phyloP scores from a whole-genome alignment of 345 rosid species.

The Arabis hirsuta region DNA sequence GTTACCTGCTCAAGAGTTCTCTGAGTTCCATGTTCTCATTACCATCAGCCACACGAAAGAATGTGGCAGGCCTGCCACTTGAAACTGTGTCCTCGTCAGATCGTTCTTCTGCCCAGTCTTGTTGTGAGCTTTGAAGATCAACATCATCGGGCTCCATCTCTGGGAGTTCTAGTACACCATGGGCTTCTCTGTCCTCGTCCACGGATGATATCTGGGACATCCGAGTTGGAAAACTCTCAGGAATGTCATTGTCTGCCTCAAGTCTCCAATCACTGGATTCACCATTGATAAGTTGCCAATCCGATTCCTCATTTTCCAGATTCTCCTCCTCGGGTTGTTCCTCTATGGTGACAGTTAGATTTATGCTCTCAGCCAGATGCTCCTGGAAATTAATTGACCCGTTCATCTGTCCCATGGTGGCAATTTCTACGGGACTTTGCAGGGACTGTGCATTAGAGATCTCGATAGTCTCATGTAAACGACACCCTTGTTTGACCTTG shows the following conservation, averaged over 20 bases:
- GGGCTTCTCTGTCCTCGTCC: conserved; percentile 53
- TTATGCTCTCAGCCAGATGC: conserved; percentile 41
- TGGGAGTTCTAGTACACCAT: conserved; percentile 45
- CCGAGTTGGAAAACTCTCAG: conserved; percentile 49
- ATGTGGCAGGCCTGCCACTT: conserved; percentile 53
- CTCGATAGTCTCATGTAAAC: conserved; percentile 33
- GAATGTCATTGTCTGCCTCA: conserved; percentile 43
- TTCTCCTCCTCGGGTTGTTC: conserved; percentile 49
- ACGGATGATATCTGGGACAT: conserved; percentile 44
- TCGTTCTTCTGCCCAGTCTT: conserved; percentile 63
- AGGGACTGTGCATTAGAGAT: conserved; percentile 42
- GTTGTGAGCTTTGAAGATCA: conserved; percentile 59
- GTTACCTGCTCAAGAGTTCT: conserved; percentile 82
- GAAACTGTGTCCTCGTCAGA: conserved; percentile 53
- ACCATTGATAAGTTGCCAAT: conserved; percentile 47
- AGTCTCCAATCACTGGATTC: conserved; percentile 52
- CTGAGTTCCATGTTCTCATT: conserved; percentile 74
- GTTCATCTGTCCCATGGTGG: conserved; percentile 30
- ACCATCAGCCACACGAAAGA: conserved; percentile 66
- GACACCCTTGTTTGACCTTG: conserved; percentile 36
- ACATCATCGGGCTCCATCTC: conserved; percentile 49
- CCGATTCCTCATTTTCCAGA: conserved; percentile 52
- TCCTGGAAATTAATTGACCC: conserved; percentile 42
- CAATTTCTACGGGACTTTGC: conserved; percentile 42
- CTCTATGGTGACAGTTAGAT: conserved; percentile 44